Conservation (phyloP, 805 yeast genomes). For the Wickerhamomyces silvicola region DNA sequence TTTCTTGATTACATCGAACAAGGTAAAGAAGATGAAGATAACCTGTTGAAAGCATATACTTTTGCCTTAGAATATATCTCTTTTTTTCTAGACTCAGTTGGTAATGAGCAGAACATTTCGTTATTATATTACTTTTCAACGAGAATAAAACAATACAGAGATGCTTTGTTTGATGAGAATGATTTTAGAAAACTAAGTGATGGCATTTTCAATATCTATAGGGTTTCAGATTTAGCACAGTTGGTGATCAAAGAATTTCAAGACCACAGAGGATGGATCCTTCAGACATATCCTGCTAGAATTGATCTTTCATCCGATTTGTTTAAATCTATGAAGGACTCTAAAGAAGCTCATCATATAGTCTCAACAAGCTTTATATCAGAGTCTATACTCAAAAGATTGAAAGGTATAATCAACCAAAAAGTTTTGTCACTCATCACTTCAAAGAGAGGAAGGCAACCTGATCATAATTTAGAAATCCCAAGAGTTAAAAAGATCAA, state of each 20-base stretch:
- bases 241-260: conserved; percentile 53
- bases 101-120: conserved; percentile 61
- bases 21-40: conserved; percentile 20
- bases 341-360: conserved; percentile 50
- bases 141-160: conserved; percentile 72
- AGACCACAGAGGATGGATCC: conserved; percentile 56
- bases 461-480: conserved; percentile 8
- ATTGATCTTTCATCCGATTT: conserved; percentile 63
- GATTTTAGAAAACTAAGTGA: conserved; percentile 22
- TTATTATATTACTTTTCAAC: conserved; percentile 70
- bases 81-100: conserved; percentile 54
- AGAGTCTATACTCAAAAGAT: conserved; percentile 34
- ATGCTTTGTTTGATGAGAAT: conserved; percentile 36
- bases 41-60: conserved; percentile 35
- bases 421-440: conserved; percentile 25
- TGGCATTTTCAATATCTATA: conserved; percentile 42
- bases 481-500: conserved; percentile 16
- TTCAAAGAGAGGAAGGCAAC: conserved; percentile 8
- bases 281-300: conserved; percentile 80
- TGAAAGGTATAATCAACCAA: conserved; percentile 27
- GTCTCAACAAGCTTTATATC: conserved; percentile 52
- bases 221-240: conserved; percentile 70
- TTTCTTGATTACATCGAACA: conserved; percentile 36
- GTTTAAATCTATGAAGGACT: conserved; percentile 52
- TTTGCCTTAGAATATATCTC: conserved; percentile 56